phyloP scores from a whole-genome alignment of 2,329 filamentous ascomycete species.

The Teratosphaeria epicoccoides region DNA sequence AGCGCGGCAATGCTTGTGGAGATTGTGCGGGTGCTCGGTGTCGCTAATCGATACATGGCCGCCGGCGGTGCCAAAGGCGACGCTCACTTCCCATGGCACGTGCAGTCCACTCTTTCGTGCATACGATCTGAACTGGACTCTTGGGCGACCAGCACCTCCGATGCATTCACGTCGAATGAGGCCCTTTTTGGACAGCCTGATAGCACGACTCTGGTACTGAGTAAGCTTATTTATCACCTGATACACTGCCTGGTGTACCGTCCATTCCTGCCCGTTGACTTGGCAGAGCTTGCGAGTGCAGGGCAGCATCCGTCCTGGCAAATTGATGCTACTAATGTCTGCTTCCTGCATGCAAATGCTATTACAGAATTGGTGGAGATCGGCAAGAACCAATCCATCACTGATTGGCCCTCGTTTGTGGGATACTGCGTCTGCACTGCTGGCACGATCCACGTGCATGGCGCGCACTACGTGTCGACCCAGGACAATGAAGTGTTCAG shows the following conservation, averaged over 20 bases:
- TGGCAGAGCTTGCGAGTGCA: conserved; percentile 66
- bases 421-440: conserved; percentile 81
- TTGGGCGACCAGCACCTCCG: conserved; percentile 73
- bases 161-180: conserved; percentile 66
- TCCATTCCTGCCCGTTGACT: conserved; percentile 74
- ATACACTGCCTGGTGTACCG: conserved; percentile 81
- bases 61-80: conserved; percentile 80
- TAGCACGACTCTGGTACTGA: conserved; percentile 66
- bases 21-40: conserved; percentile 70
- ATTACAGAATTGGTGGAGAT: conserved; percentile 75
- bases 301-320: conserved; percentile 88
- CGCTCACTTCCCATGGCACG: conserved; percentile 85
- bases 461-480: conserved; percentile 61
- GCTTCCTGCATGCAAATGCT: conserved; percentile 76
- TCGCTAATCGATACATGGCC: conserved; percentile 73
- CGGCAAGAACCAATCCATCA: conserved; percentile 59
- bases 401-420: conserved; percentile 79
- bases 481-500: conserved; percentile 53
- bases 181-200: conserved; percentile 67
- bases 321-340: conserved; percentile 80
- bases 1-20: conserved; percentile 75
- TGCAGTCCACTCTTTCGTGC: conserved; percentile 72
- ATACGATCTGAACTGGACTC: conserved; percentile 76
- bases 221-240: conserved; percentile 78
- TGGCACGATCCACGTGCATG: conserved; percentile 79